Conservation (phyloP, 495 filamentous ascomycete species). For the Aspergillus hancockii region DNA sequence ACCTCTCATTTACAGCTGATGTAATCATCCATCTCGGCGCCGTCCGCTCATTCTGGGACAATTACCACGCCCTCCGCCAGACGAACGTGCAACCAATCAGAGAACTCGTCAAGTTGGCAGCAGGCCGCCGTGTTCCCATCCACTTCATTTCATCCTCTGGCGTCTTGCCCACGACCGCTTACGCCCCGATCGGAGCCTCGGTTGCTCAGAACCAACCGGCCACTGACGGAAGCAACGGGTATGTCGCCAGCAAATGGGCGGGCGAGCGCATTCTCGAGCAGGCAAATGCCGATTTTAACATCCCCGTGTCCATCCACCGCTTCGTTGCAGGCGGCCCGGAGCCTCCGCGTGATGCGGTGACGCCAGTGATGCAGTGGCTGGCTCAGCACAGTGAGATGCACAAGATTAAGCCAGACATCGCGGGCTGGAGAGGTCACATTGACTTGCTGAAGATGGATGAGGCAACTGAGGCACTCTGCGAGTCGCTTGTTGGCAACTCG, state of each 20-base stretch:
- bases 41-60: slow-evolving; percentile 37
- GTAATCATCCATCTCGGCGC: slow-evolving; percentile 46
- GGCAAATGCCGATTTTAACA: slow-evolving; percentile 10
- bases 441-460: neutral
- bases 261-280: slow-evolving; percentile 44
- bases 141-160: slow-evolving; percentile 30
- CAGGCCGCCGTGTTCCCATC: slow-evolving; percentile 31
- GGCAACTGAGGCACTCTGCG: too few relatives aligned
- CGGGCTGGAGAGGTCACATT: too few relatives aligned
- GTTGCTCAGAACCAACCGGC: slow-evolving; percentile 6
- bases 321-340: too few relatives aligned
- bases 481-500: too few relatives aligned
- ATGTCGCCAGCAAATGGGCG: slow-evolving; percentile 48
- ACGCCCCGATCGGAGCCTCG: neutral
- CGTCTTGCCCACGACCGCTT: neutral
- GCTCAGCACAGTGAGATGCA: too few relatives aligned
- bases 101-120: slow-evolving; percentile 29
- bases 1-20: slow-evolving; percentile 27
- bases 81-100: slow-evolving; percentile 36
- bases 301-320: slow-evolving; percentile 27
- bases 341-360: too few relatives aligned
- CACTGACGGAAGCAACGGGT: slow-evolving; percentile 41
- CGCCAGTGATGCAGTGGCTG: too few relatives aligned
- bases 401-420: too few relatives aligned
- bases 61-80: slow-evolving; percentile 30